A percentile compares a stretch with the other conserved stretches of the same genome.
These are phyloP conservation scores for Roridomyces roridus DNA, from an alignment of 768 basidiomycete genomes.

Conservation along the genomic window DNA sequence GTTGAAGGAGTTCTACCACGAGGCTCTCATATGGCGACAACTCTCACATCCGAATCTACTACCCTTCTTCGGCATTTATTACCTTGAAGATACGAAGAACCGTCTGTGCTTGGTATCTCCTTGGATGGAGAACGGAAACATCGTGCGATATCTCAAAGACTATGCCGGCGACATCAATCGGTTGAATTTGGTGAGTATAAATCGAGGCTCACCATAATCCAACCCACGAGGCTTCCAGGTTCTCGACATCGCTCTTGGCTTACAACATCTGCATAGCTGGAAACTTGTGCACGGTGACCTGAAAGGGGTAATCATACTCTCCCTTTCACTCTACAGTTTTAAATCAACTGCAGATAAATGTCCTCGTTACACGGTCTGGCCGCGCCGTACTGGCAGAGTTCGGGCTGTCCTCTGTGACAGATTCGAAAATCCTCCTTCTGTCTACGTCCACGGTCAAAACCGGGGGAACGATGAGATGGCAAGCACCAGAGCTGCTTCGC, in stretches of 20 bases:
- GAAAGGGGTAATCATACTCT: slow-evolving; percentile 29
- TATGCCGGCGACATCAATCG: slow-evolving; percentile 30
- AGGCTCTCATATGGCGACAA: slow-evolving; percentile 36
- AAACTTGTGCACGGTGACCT: slow-evolving; percentile 39
- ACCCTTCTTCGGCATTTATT: slow-evolving; percentile 37
- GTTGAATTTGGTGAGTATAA: slow-evolving; percentile 38
- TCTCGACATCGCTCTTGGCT: slow-evolving; percentile 32
- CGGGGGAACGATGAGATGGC: slow-evolving; percentile 33
- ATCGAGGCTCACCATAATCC: too few relatives aligned
- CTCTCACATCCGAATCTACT: slow-evolving; percentile 37
- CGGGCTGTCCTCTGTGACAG: slow-evolving; percentile 31
- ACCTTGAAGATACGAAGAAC: slow-evolving; percentile 13
- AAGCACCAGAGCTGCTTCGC: slow-evolving; percentile 33
- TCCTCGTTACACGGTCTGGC: slow-evolving; percentile 31
- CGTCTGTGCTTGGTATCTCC: slow-evolving; percentile 42
- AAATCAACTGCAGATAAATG: slow-evolving; percentile 26
- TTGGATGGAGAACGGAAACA: slow-evolving; percentile 43
- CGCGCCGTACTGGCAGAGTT: slow-evolving; percentile 35
- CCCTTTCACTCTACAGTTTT: background rate
- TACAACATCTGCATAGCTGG: slow-evolving; percentile 33
- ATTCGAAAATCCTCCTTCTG: slow-evolving; percentile 24
- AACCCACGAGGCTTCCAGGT: too few relatives aligned
- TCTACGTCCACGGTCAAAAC: slow-evolving; percentile 21
- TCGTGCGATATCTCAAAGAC: slow-evolving; percentile 34
- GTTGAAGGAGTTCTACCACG: slow-evolving; percentile 23